Conservation (phyloP, 2,329 filamentous ascomycete genomes). For the Penicillium sp. region DNA sequence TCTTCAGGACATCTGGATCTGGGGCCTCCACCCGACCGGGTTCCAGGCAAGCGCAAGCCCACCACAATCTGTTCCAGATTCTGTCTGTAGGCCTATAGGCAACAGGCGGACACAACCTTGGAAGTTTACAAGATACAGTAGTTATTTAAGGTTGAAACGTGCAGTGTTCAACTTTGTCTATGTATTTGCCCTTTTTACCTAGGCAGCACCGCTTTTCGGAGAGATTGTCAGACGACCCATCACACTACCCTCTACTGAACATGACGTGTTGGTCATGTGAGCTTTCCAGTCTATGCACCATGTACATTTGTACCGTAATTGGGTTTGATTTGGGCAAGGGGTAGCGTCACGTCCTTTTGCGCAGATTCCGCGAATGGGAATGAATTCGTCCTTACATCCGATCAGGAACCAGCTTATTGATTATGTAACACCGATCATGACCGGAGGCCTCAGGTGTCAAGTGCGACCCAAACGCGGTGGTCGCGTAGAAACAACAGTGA, state of each 20-base stretch:
- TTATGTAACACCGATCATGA: not conserved
- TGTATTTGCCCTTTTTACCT: not conserved
- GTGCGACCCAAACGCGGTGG: not conserved
- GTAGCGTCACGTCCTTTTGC: not conserved
- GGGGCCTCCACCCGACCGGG: slow-evolving; percentile 5
- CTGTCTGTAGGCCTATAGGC: not conserved
- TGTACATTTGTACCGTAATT: not conserved
- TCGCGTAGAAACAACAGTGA: not conserved
- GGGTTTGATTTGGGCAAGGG: not conserved
- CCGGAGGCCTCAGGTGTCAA: not conserved
- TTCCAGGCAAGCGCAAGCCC: not conserved
- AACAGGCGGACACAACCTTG: not conserved
- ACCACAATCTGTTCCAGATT: not conserved
- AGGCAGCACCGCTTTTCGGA: not conserved
- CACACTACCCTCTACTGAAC: not conserved
- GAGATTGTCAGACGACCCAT: not conserved
- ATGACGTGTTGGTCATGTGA: not conserved
- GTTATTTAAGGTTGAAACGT: not conserved
- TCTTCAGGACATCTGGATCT: not conserved
- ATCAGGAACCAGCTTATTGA: not conserved
- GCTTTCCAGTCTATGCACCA: not conserved
- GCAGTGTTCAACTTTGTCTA: not conserved
- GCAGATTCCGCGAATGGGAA: not conserved
- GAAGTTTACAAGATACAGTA: too few species aligned
- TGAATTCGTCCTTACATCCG: not conserved